Evolutionary conservation across 2,329 filamentous ascomycete genomes (phyloP).

Genomic region (Myriosclerotinia scirpicola): DNA sequence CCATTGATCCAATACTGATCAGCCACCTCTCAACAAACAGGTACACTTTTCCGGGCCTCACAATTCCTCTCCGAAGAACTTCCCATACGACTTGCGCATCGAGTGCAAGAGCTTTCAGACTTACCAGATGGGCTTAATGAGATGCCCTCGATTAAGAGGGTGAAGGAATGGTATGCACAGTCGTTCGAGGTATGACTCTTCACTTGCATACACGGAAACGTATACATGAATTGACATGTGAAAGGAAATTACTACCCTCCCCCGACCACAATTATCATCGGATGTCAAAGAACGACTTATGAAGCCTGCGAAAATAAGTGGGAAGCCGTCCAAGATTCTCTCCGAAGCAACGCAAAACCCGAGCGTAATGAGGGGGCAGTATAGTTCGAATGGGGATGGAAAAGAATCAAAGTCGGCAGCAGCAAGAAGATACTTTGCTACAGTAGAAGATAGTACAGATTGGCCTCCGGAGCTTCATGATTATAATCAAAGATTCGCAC

Average conservation of each 20-base stretch:
- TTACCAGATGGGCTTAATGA: slow-evolving; percentile 95
- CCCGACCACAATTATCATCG: slow-evolving; percentile 71
- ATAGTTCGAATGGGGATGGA: slow-evolving; percentile 57
- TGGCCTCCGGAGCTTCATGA: slow-evolving; percentile 95
- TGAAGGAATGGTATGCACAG: slow-evolving; percentile 98
- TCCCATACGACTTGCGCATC: slow-evolving; percentile 92
- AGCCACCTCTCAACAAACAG: slow-evolving; percentile 47
- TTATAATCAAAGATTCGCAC: slow-evolving; percentile 89
- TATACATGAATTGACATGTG: slow-evolving; percentile 35
- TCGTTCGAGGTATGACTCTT: slow-evolving; percentile 81
- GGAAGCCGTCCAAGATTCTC: slow-evolving; percentile 65
- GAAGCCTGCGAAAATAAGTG: slow-evolving; percentile 56
- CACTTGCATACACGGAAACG: slow-evolving; percentile 16
- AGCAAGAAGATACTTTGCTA: slow-evolving; percentile 80
- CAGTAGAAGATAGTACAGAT: slow-evolving; percentile 80
- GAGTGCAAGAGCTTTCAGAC: slow-evolving; percentile 89
- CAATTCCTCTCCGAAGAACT: slow-evolving; percentile 98
- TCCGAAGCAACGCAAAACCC: slow-evolving; percentile 87
- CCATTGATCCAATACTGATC: slow-evolving; percentile 15
- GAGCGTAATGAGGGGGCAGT: slow-evolving; percentile 81
- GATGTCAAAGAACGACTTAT: slow-evolving; percentile 80
- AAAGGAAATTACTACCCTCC: slow-evolving; percentile 87
- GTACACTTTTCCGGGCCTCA: slow-evolving; percentile 93
- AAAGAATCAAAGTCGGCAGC: slow-evolving; percentile 52
- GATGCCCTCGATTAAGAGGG: slow-evolving; percentile 94